Percentiles rank a stretch among this genome's conserved stretches.
Evolutionary conservation across 2,329 filamentous ascomycete species (phyloP).

Genomic region (Scedosporium apiospermum): DNA sequence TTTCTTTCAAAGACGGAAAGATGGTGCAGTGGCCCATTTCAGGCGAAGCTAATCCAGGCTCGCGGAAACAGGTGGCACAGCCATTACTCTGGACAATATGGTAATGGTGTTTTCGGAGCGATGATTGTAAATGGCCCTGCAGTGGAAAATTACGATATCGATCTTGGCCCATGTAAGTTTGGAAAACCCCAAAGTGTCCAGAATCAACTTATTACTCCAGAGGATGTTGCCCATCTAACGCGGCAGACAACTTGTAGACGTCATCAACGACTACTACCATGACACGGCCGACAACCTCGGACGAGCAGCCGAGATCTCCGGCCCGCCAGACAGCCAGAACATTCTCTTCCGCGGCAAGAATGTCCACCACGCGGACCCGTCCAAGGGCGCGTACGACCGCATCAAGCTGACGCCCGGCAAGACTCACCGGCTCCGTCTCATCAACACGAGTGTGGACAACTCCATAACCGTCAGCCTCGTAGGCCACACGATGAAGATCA

Average conservation of each 20-base stretch:
- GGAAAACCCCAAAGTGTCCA: not conserved
- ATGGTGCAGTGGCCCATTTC: slow-evolving; percentile 27
- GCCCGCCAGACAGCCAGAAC: slow-evolving; percentile 19
- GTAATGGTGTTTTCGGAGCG: slow-evolving; percentile 50
- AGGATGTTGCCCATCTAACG: not conserved
- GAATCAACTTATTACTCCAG: not conserved
- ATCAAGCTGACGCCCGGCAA: slow-evolving; percentile 17
- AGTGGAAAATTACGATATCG: slow-evolving; percentile 43
- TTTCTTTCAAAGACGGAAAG: too few species aligned
- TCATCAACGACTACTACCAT: slow-evolving; percentile 45
- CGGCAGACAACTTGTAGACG: not conserved
- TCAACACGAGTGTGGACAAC: slow-evolving; percentile 40
- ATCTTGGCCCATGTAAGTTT: slow-evolving; percentile 35
- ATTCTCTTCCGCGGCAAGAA: slow-evolving; percentile 34
- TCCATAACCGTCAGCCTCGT: slow-evolving; percentile 41
- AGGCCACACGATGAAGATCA: slow-evolving; percentile 41
- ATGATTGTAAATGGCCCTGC: slow-evolving; percentile 50
- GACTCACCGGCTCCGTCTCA: slow-evolving; percentile 34
- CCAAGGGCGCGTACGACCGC: slow-evolving; percentile 19
- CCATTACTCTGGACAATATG: slow-evolving; percentile 48
- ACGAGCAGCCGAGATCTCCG: slow-evolving; percentile 12
- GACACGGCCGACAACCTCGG: slow-evolving; percentile 18
- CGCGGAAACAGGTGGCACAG: slow-evolving; percentile 27
- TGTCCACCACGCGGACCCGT: slow-evolving; percentile 18
- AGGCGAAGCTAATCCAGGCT: slow-evolving; percentile 21